A percentile compares a stretch with the other conserved stretches of the same genome.
Evolutionary conservation across 345 rosid species (phyloP).

Genomic region (Brassica rapa): DNA sequence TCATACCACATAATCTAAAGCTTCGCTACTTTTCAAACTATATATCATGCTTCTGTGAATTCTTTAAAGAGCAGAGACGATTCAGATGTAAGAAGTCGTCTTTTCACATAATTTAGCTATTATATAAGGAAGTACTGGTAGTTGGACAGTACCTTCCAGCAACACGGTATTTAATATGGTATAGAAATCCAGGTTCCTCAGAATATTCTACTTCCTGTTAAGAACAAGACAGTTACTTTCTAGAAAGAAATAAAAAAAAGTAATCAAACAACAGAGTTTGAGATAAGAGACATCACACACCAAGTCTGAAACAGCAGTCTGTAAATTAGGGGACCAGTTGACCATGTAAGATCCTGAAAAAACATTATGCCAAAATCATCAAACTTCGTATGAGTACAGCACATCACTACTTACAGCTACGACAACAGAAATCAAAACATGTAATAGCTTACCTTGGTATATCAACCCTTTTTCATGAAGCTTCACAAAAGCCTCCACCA

Average conservation of each 20-base stretch:
- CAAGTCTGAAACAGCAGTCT: constrained; percentile 98
- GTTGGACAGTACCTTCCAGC: constrained; percentile 75
- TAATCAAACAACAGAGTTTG: constrained; percentile 6
- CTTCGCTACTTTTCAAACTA: background rate
- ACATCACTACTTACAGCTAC: background rate
- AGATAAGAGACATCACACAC: constrained; percentile 56
- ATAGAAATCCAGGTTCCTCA: constrained; percentile 85
- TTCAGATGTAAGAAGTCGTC: background rate
- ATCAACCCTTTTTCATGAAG: constrained; percentile 95
- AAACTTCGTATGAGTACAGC: constrained; percentile 12
- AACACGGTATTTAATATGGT: constrained; percentile 90
- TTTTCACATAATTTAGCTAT: background rate
- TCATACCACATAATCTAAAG: constrained; percentile 16
- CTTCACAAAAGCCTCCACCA: constrained; percentile 83
- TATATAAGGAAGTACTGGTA: background rate
- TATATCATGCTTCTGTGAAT: background rate
- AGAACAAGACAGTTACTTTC: constrained; percentile 31
- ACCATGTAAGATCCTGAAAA: constrained; percentile 90
- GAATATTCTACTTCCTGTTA: constrained; percentile 96
- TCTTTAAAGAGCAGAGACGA: background rate
- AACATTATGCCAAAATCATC: constrained; percentile 27
- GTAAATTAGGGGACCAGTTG: constrained; percentile 98
- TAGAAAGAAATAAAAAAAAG: constrained; percentile 6
- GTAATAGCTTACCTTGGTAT: constrained; percentile 66
- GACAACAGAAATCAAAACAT: background rate